Evolutionary conservation across 306 rosid species (phyloP), one percentile per base, ranked within the genome.

Genomic region (Luffa aegyptiaca): DNA sequence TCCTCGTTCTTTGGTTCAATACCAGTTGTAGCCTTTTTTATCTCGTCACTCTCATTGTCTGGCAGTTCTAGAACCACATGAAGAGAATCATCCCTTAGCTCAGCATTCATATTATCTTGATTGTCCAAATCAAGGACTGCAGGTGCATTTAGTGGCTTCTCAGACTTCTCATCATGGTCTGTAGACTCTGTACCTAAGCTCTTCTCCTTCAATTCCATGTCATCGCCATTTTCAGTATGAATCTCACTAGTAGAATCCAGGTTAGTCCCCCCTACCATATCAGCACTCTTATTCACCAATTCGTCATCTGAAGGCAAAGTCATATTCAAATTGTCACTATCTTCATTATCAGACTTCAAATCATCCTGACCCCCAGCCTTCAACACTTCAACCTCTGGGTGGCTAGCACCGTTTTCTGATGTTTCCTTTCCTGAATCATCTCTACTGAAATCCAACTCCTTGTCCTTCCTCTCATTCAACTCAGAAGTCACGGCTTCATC

Each of bases 381-480:
- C 63, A 62, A 56, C 77, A 45, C 83, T 58, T 76, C 82, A 13
- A 21, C 42, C 56, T 70, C 86, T 20, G 69, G 81, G 31, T 26
- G 31, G 37, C 73, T 85, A 59, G 82, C 77, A 71, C 81, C 82
- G 55, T 80, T 76, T 41, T 76, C 90, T 2, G 83, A 46, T 31
- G 45, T 75, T 5, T 83, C 91, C 74, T 85, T 85, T 56, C 82
- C 87, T 62, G 59, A 87, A 79, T 79, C 85, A 75, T 81, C 78
- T 76, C 65, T 73, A 77, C 70, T 51, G 21, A 52, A 80, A 55
- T 80, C 62, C 59, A 81, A 56, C 55, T 21, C 80, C 66, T 82
- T 84, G 10, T 77, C 86, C 66, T 14, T 68, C 26, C 0, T 56
- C 63, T 76, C 81, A 46, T 75, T 58, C 65, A 79, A 80, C 36